Conservation (phyloP, 179 eudicot genomes). For the Drosera spatulata region DNA sequence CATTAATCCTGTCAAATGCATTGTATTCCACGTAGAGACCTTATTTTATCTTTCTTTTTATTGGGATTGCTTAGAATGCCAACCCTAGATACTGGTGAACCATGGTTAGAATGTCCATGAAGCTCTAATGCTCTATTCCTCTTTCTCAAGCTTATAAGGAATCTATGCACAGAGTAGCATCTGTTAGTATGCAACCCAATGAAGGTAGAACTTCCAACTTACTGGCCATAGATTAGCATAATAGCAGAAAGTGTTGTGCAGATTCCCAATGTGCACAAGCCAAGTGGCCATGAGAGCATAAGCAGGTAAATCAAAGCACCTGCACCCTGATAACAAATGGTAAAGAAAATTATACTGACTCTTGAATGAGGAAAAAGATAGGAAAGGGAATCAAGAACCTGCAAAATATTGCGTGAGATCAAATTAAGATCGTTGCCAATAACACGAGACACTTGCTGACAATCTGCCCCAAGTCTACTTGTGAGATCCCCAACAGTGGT, state of each 20-base stretch:
- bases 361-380: not conserved
- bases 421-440: conserved; percentile 94
- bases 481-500: conserved; percentile 96
- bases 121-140: no score
- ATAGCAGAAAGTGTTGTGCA: conserved; percentile 56
- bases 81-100: no score
- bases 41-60: no score
- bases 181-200: not conserved
- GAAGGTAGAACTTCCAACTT: conserved; percentile 22
- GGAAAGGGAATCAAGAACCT: conserved; percentile 29
- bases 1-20: no score
- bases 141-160: no score
- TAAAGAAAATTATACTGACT: conserved; percentile 1
- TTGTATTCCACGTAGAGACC: no score
- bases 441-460: conserved; percentile 98
- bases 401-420: conserved; percentile 81
- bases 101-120: no score
- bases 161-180: no score
- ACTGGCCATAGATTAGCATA: conserved; percentile 85
- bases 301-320: conserved; percentile 90
- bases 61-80: no score
- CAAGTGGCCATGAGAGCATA: conserved; percentile 87
- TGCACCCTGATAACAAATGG: conserved; percentile 45
- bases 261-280: conserved; percentile 72
- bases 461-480: conserved; percentile 98